These are phyloP conservation scores for Akanthomyces uredinophilus DNA, from an alignment of 2,329 filamentous ascomycete species.

Conservation along the genomic window DNA sequence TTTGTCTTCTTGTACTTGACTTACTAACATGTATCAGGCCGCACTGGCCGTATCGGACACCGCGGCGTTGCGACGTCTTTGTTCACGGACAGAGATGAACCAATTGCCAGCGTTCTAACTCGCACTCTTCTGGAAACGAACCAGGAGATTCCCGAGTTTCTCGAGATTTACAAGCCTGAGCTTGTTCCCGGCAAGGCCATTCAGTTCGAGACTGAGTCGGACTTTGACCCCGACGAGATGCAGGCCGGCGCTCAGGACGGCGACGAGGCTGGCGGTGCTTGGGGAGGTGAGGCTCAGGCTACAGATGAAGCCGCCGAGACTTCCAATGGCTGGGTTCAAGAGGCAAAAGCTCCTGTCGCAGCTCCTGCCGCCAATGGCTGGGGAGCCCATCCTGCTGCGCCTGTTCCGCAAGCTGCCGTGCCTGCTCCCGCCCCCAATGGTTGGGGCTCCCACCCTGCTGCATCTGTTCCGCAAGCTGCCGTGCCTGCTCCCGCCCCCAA, in stretches of 20 bases:
- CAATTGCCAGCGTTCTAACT: conserved; percentile 67
- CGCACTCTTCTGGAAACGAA: conserved; percentile 76
- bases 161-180: conserved; percentile 59
- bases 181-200: conserved; percentile 41
- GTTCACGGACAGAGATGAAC: conserved; percentile 72
- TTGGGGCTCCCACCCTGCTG: background rate
- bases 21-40: conserved; percentile 47
- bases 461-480: too few species aligned
- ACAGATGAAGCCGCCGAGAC: background rate
- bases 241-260: conserved; percentile 21
- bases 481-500: too few species aligned
- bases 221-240: conserved; percentile 40
- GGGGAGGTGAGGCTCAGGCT: conserved; percentile 10
- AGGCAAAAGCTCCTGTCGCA: too few species aligned
- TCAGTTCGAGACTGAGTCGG: conserved; percentile 52
- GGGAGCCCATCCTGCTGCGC: background rate
- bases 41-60: conserved; percentile 90
- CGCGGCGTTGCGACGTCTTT: conserved; percentile 82
- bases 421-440: background rate
- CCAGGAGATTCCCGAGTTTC: conserved; percentile 77
- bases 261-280: conserved; percentile 19
- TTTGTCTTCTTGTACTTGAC: background rate
- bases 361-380: background rate
- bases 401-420: background rate
- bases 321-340: background rate